Base-by-base conservation (phyloP, 2,329 filamentous ascomycete species). In the Rhynchosporium agropyri region DNA sequence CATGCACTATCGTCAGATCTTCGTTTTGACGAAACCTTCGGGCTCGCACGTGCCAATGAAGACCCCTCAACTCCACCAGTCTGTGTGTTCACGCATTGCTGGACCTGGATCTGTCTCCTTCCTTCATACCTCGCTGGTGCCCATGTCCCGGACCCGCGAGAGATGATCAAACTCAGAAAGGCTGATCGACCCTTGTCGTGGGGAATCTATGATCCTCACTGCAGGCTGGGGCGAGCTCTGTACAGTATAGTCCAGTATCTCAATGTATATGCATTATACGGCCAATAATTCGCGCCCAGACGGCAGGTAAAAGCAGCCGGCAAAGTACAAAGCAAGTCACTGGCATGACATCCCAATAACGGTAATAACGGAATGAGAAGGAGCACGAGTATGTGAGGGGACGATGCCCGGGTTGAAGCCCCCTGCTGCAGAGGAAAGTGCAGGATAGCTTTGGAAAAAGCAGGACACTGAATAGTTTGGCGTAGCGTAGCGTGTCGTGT, bases 271-370 rank as follows among this genome's bases (percentile, higher is more conserved):
- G 15, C 29, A 10, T 56, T 26, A 15, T 26, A 55, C 38, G 20
- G 40, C 54, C 54, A 57, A 57, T 54, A 36, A 42, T 15, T 46
- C 54, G 26, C 28, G 26, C 28, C 29, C 45, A 57, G 51, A 54
- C 40, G 51, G 51, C 33, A 54, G 51, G 20, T 42, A 36, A 54
- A 9, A 28, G 33, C 38, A 57, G 42, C 42, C 40, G 54, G 54
- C 28, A 57, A 45, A 57, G 42, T 42, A 33, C 33, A 53, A 53
- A 40, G 51, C 51, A 54, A 54, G 33, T 57, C 38, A 38, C 40
- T 57, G 54, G 43, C 40, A 57, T 57, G 54, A 45, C 53, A 57
- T 57, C 38, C 54, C 54, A 57, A 57, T 46, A 57, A 45, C 40
- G 45, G 54, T 57, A 33, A 57, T 33, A 57, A 54, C 40, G 51